Conservation (phyloP, 2,329 filamentous ascomycete species). For the Simplicillium sp. region DNA sequence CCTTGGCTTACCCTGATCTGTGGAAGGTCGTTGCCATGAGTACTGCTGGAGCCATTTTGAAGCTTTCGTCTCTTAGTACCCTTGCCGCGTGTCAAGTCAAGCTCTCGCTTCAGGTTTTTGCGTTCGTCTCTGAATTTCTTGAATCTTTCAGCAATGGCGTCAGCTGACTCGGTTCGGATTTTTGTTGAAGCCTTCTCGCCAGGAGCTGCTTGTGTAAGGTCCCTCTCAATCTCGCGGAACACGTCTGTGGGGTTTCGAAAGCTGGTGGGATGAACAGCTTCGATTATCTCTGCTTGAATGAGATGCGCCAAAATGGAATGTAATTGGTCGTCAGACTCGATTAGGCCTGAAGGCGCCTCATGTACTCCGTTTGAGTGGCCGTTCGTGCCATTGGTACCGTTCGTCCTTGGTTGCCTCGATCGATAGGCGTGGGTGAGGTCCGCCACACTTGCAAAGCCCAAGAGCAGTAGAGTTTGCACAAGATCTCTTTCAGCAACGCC, state of each 20-base stretch:
- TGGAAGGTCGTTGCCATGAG: conserved; percentile 6
- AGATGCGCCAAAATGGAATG: conserved; percentile 42
- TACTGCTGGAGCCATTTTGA: conserved; percentile 30
- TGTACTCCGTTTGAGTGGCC: conserved; percentile 22
- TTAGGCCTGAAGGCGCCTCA: conserved; percentile 21
- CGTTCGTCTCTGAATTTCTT: conserved; percentile 43
- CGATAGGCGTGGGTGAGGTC: conserved; percentile 59
- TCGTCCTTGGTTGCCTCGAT: conserved; percentile 23
- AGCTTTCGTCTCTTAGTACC: conserved; percentile 45
- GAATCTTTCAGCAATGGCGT: conserved; percentile 44
- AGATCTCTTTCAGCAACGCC: conserved; percentile 67
- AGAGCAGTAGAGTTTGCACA: conserved; percentile 62
- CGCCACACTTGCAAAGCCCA: conserved; percentile 67
- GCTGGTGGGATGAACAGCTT: conserved; percentile 48
- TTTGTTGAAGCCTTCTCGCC: conserved; percentile 39
- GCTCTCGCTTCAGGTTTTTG: conserved; percentile 39
- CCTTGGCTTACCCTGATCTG: too few species aligned
- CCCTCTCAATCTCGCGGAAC: conserved; percentile 51
- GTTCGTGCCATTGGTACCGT: conserved; percentile 8
- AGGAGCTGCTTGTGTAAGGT: conserved; percentile 41
- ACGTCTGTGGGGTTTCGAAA: conserved; percentile 54
- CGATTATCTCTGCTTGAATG: conserved; percentile 58
- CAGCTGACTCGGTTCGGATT: conserved; percentile 52
- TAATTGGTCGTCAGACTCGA: conserved; percentile 37
- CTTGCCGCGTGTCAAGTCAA: conserved; percentile 31